Percentiles rank a stretch among this genome's conserved stretches.
Conservation (phyloP, 192 early-diverging fungal species). For the Coemansia sp. region DNA sequence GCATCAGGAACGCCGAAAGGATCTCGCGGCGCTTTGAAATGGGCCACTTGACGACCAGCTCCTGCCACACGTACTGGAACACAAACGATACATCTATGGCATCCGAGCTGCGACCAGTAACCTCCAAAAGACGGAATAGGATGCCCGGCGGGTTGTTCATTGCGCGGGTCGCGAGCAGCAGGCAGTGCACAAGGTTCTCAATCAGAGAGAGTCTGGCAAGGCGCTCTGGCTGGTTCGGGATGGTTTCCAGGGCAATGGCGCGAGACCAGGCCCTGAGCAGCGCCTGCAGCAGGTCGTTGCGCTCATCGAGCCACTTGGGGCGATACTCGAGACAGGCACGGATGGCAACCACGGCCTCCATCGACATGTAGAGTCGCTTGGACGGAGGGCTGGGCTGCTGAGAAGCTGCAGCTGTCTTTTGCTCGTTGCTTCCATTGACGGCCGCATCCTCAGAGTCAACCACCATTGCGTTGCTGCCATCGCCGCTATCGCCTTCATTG, state of each 20-base stretch:
- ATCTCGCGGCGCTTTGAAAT: constrained; percentile 61
- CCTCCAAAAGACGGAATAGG: constrained; percentile 40
- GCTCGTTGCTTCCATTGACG: not conserved
- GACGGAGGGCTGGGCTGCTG: not conserved
- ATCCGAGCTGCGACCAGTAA: constrained; percentile 33
- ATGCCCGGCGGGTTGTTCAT: constrained; percentile 28
- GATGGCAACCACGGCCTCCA: constrained; percentile 20
- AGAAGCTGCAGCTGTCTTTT: not conserved
- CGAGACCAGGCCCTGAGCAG: constrained; percentile 23
- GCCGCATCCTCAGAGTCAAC: constrained; percentile 27
- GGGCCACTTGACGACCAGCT: constrained; percentile 56
- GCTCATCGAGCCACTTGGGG: constrained; percentile 38
- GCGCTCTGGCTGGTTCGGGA: constrained; percentile 14
- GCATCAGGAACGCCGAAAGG: constrained; percentile 60
- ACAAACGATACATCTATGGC: constrained; percentile 37
- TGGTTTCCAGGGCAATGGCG: constrained; percentile 1
- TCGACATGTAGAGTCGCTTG: constrained; percentile 34
- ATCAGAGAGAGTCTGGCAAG: constrained; percentile 28
- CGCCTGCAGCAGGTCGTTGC: constrained; percentile 22
- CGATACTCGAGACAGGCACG: constrained; percentile 16
- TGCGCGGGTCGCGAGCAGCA: constrained; percentile 29
- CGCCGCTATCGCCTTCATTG: not conserved
- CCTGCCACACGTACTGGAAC: constrained; percentile 34
- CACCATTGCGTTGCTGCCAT: constrained; percentile 9
- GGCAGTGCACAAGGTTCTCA: constrained; percentile 29